These are phyloP conservation scores for Psidium friedrichsthalianum DNA, from an alignment of 345 rosid species.

Conservation along the genomic window DNA sequence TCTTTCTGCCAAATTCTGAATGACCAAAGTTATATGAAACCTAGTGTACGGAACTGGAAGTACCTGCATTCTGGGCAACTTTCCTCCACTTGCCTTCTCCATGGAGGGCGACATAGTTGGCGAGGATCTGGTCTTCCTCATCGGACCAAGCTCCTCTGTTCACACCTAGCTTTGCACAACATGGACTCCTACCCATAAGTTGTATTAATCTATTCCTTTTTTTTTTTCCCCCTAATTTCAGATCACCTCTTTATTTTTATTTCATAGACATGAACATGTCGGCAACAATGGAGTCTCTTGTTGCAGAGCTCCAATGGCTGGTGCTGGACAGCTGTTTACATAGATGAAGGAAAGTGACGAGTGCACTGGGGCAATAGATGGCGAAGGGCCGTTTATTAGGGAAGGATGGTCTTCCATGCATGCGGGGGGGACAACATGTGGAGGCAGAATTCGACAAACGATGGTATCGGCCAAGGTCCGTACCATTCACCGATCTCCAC, in stretches of 20 bases:
- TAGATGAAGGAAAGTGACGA: neutral
- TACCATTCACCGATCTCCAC: neutral
- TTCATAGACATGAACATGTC: neutral
- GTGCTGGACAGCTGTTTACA: neutral
- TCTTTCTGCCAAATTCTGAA: neutral
- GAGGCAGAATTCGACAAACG: neutral
- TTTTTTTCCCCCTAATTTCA: neutral
- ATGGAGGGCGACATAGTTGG: conserved; percentile 18
- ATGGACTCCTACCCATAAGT: conserved; percentile 12
- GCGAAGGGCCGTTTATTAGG: neutral
- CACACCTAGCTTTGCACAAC: conserved; percentile 22
- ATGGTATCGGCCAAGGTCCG: neutral
- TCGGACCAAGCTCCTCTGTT: conserved; percentile 33
- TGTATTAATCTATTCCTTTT: neutral
- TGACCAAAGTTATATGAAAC: neutral
- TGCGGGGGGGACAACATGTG: neutral
- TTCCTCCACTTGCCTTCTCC: conserved; percentile 42
- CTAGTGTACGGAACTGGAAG: neutral
- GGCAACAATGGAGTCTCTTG: neutral
- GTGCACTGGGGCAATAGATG: neutral
- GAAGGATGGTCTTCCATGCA: neutral
- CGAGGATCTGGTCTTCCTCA: conserved; percentile 24
- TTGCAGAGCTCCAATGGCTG: neutral
- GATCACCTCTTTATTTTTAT: neutral
- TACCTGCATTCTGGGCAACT: conserved; percentile 30